These are phyloP conservation scores for Zygnema cylindricum DNA, from an alignment of 139 green algal species.

Conservation along the genomic window DNA sequence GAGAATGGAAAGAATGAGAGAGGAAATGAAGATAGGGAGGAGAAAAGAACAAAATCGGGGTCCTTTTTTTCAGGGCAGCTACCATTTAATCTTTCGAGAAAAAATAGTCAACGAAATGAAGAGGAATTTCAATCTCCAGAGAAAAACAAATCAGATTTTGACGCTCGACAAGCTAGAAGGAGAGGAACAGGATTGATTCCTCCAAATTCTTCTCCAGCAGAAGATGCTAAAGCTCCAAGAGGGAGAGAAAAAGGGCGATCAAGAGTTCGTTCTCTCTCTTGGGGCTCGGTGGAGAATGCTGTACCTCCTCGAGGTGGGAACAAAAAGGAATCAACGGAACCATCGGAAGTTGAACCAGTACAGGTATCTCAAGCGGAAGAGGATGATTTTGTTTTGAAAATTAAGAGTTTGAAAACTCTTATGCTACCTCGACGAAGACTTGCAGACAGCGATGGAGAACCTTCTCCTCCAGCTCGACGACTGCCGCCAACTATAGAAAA, in stretches of 20 bases:
- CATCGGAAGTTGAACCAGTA: not conserved
- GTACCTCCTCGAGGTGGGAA: not conserved
- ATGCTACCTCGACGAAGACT: not conserved
- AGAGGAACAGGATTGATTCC: not conserved
- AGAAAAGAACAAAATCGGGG: not conserved
- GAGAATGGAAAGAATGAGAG: too few relatives aligned
- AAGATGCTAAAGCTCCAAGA: not conserved
- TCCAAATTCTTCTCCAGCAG: not conserved
- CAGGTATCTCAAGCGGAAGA: not conserved
- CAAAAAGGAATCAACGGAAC: not conserved
- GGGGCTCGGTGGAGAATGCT: not conserved
- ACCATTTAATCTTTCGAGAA: not conserved
- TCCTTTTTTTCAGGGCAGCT: not conserved
- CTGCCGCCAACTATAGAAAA: too few relatives aligned
- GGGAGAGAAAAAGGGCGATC: not conserved
- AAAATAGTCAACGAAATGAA: not conserved
- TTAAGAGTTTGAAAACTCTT: not conserved
- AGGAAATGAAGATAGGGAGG: not conserved
- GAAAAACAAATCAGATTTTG: not conserved
- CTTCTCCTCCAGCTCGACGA: too few relatives aligned
- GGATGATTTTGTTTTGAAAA: not conserved
- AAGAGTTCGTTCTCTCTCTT: not conserved
- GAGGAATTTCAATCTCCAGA: not conserved
- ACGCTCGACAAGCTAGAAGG: not conserved
- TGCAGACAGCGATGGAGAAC: not conserved